Evolutionary conservation across 352 stramenopile species (phyloP).

Genomic region (Pythium myriotylum): DNA sequence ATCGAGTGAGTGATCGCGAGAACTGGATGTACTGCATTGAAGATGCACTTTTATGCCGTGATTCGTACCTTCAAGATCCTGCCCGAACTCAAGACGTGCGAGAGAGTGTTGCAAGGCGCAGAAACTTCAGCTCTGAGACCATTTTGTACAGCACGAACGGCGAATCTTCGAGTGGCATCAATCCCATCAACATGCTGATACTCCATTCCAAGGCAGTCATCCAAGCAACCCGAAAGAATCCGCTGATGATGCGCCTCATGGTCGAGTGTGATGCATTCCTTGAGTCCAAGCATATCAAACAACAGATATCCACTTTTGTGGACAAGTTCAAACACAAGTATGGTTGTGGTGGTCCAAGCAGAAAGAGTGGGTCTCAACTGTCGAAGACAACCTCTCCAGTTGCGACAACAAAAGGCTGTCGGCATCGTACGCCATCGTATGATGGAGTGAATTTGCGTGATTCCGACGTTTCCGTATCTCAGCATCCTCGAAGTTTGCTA

Average conservation of each 20-base stretch:
- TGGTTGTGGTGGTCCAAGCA: constrained; percentile 4
- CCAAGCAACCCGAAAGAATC: constrained; percentile 31
- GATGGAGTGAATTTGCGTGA: constrained; percentile 14
- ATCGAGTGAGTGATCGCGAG: constrained; percentile 59
- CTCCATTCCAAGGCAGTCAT: constrained; percentile 29
- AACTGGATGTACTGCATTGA: constrained; percentile 85
- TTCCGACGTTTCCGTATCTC: constrained; percentile 27
- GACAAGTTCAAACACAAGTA: constrained; percentile 64
- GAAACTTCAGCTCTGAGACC: constrained; percentile 58
- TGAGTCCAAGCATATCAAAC: constrained; percentile 39
- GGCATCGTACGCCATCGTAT: constrained; percentile 17
- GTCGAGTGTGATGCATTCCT: constrained; percentile 52
- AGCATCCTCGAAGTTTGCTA: constrained; percentile 54
- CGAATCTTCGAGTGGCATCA: constrained; percentile 15
- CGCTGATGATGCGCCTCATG: constrained; percentile 39
- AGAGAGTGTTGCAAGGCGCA: constrained; percentile 54
- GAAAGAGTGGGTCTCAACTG: constrained; percentile 3
- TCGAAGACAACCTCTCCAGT: constrained; percentile 22
- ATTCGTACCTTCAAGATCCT: constrained; percentile 59
- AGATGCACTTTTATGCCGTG: constrained; percentile 68
- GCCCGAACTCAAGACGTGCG: constrained; percentile 48
- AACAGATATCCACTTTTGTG: constrained; percentile 47
- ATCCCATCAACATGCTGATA: constrained; percentile 41
- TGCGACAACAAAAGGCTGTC: constrained; percentile 7
- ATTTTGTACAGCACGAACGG: constrained; percentile 35